Evolutionary conservation across 306 rosid species (phyloP).

Genomic region (Morella rubra): DNA sequence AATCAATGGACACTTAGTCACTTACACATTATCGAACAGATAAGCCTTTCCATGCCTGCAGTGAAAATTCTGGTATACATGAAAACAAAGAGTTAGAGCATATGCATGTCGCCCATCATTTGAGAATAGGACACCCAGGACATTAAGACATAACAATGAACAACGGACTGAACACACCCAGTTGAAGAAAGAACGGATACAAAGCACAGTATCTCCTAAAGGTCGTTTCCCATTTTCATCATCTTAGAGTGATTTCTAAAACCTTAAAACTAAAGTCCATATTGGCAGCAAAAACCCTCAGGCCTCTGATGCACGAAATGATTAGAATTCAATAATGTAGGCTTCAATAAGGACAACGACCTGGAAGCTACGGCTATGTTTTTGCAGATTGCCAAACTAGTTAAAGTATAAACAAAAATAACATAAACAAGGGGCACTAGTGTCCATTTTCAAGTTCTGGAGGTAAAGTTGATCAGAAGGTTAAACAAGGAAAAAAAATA

Average conservation of each 20-base stretch:
- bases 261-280: background rate
- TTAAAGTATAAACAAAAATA: no score
- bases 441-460: background rate
- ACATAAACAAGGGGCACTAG: background rate
- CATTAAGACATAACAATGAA: constrained; percentile 1
- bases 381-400: background rate
- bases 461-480: no score
- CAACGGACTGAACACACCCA: constrained; percentile 17
- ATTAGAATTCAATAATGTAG: constrained; percentile 11
- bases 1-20: constrained; percentile 35
- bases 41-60: constrained; percentile 75
- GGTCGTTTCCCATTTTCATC: background rate
- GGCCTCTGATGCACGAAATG: constrained; percentile 9
- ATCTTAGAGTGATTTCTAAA: background rate
- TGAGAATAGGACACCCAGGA: constrained; percentile 4
- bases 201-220: background rate
- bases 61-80: constrained; percentile 50
- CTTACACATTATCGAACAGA: constrained; percentile 73
- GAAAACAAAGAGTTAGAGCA: constrained; percentile 31
- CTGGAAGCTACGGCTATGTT: background rate
- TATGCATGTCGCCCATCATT: constrained; percentile 4
- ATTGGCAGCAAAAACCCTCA: background rate
- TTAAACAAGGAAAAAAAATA: no score
- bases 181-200: background rate
- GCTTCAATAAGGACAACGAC: background rate